phyloP scores from a whole-genome alignment of 352 stramenopile genomes.

The Globisporangium orthogonon region DNA sequence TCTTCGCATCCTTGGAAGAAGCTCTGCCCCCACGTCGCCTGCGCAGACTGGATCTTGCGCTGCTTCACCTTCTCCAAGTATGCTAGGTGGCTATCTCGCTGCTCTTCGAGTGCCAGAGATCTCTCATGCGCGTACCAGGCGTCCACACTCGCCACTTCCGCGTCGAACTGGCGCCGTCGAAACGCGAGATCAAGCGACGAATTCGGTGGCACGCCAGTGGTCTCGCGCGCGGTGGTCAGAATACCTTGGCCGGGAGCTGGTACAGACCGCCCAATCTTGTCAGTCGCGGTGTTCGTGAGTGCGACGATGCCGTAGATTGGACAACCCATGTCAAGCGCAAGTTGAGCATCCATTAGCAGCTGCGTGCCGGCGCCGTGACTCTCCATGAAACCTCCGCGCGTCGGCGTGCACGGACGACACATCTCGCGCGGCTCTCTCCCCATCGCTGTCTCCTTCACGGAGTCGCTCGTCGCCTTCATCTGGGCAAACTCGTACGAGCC shows the following conservation, averaged over 20 bases:
- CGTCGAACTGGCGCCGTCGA: conserved; percentile 69
- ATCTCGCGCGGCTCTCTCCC: conserved; percentile 77
- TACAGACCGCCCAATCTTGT: conserved; percentile 85
- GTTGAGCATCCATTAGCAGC: conserved; percentile 82
- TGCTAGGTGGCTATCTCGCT: conserved; percentile 21
- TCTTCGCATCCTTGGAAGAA: conserved; percentile 55
- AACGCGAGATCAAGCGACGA: conserved; percentile 67
- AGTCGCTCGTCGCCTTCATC: conserved; percentile 87
- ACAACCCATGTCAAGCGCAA: conserved; percentile 83
- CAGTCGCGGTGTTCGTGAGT: conserved; percentile 78
- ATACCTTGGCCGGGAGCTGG: conserved; percentile 83
- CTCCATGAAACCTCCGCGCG: conserved; percentile 85
- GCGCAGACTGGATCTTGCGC: conserved; percentile 61
- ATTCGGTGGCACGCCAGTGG: conserved; percentile 17
- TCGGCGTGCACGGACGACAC: conserved; percentile 76
- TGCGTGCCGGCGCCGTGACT: conserved; percentile 85
- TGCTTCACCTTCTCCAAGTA: conserved; percentile 62
- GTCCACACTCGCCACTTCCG: conserved; percentile 65
- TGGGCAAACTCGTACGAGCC: conserved; percentile 83
- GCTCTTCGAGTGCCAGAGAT: conserved; percentile 23
- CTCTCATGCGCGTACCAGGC: conserved; percentile 64
- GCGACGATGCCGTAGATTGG: conserved; percentile 85
- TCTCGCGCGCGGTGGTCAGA: conserved; percentile 77
- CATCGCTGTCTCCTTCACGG: conserved; percentile 73
- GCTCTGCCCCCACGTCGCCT: conserved; percentile 56